Conservation (phyloP, 1,284 basidiomycete genomes). For the Lentinula novae-zelandiae region DNA sequence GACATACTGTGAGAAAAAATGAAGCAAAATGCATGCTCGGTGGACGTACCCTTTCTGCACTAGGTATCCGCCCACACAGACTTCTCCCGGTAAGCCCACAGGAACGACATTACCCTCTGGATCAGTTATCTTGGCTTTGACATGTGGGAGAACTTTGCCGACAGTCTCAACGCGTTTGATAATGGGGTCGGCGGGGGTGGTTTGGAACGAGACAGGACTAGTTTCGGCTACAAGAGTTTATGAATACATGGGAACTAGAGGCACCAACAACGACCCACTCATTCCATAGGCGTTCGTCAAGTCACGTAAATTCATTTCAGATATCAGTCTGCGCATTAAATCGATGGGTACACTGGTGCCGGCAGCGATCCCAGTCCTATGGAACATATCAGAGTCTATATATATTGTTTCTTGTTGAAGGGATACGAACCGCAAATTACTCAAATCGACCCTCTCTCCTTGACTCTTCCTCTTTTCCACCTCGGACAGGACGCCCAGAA, state of each 20-base stretch:
- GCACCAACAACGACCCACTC: slow-evolving; percentile 48
- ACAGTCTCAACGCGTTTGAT: slow-evolving; percentile 78
- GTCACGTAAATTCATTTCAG: slow-evolving; percentile 62
- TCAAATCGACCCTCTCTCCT: slow-evolving; percentile 45
- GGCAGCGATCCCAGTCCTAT: slow-evolving; percentile 73
- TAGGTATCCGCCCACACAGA: slow-evolving; percentile 72
- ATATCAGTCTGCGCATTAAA: slow-evolving; percentile 69
- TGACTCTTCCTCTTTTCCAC: slow-evolving; percentile 48
- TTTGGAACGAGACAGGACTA: slow-evolving; percentile 82
- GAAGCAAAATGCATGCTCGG: not conserved
- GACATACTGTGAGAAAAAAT: not conserved
- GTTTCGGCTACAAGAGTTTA: slow-evolving; percentile 47
- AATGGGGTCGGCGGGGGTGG: slow-evolving; percentile 62
- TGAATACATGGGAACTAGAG: slow-evolving; percentile 2
- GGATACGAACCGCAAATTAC: slow-evolving; percentile 44
- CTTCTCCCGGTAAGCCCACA: slow-evolving; percentile 66
- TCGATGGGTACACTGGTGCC: slow-evolving; percentile 78
- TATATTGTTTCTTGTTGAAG: not conserved
- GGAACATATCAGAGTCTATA: not conserved
- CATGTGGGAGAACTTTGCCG: slow-evolving; percentile 72
- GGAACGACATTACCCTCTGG: slow-evolving; percentile 59
- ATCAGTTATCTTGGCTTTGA: slow-evolving; percentile 72
- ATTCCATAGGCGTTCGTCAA: slow-evolving; percentile 80
- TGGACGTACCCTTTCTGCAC: slow-evolving; percentile 67
- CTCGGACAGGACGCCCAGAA: slow-evolving; percentile 69